Evolutionary conservation across 495 filamentous ascomycete species (phyloP), one percentile per base, ranked within the genome.

Genomic region (Jackrogersella multiformis): DNA sequence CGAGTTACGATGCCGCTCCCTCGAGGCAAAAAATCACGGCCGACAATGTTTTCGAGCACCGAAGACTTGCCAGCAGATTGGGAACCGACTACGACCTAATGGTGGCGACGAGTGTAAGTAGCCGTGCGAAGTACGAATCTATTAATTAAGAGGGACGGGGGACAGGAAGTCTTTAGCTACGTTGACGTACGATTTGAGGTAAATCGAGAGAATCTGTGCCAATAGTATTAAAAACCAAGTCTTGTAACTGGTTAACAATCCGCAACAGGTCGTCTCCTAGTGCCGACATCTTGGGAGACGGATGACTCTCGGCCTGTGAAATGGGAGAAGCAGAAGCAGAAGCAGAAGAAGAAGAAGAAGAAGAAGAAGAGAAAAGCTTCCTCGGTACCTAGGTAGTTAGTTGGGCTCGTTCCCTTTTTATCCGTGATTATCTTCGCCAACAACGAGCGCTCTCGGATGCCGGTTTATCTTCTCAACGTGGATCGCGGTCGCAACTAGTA

Each of bases 11-110:
- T 98, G 70, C 95, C 95, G 72, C 92, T 96, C 66, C 95, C 95
- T 74, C 95, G 91, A 57, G 95, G 95, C 28, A 99, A 83, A 73
- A 99, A 99, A 77, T 99, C 95, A 75, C 95, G 86, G 49, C 96
- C 95, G 68, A 99, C 95, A 69, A 99, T 97, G 74, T 99, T 99
- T 79, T 99, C 95, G 57, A 99, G 86, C 16, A 99, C 95, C 13
- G 95, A 98, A n/a, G 95, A 98, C 79, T 99, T 99, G 69, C 95
- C 95, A 51, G 94, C 96, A 6, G 95, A 98, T 80, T 99, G 95
- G 55, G 95, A 99, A 57, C 95, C 95, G 63, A 99, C 95, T 53
- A 99, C 95, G 58, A 98, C 95, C 95, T 99, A 61, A 30, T 16
- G n/a, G 42, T 24, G 32, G 45, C n/a, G 56, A 61, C 20, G 2